Evolutionary conservation across 2,329 filamentous ascomycete genomes (phyloP), one percentile per base, ranked within the genome.

Genomic region (Fusarium stilboides): DNA sequence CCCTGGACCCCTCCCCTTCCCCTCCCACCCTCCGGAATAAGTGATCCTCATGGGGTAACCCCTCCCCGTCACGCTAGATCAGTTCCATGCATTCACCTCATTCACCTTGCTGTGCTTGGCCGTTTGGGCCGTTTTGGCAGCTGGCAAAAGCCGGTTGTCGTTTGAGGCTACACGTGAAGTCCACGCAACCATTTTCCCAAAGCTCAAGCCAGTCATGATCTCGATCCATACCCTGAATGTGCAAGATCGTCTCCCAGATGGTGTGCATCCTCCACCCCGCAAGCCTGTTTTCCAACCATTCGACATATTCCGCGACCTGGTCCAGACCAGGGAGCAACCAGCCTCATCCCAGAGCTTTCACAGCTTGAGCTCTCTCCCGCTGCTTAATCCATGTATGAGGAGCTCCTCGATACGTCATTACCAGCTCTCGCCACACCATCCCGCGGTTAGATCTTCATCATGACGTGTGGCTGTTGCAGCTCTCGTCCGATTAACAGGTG

Each of bases 401-500:
- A 56, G 49, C 62, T 59, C 37, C 47, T 34, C n/a, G 54, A 51
- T 72, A 74, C 73, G 73, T 75, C 73, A 75, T 75, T 44, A 39
- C 34, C 52, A 62, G 65, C 59, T 61, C 57, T 65, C 62, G 67
- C 68, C 73, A 75, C 71, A 73, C 73, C 65, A 50, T 58, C 49
- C 54, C 56, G 36, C 49, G 26, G 15, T 44, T 39, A 20, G 62
- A 75, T 72, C 64, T 62, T 67, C 71, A 57, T 47, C 70, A 75
- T 75, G 73, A 75, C 73, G 73, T 70, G 73, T 71, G 61, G 64
- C 70, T 70, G 60, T 70, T 70, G 59, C 57, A 65, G 46, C 46
- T 44, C 50, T 57, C 61, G 65, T 66, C 43, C 43, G 57, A 64
- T 47, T 43, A 50, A 57, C 59, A 72, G 65, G 56, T 59, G 68